Conservation (phyloP, 2,329 filamentous ascomycete species). For the Fusarium euwallaceae region DNA sequence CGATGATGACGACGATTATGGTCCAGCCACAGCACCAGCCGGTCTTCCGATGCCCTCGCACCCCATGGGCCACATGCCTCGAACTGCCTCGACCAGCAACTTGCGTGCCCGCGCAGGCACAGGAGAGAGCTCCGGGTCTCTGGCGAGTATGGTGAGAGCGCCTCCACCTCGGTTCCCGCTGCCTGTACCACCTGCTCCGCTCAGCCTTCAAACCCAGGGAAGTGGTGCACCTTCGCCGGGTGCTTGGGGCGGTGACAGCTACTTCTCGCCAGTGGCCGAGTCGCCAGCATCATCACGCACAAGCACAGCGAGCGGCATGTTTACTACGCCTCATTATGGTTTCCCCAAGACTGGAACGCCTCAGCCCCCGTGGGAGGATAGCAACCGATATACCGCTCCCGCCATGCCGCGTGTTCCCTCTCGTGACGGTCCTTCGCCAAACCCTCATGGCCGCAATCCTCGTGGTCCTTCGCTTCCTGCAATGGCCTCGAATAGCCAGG, state of each 20-base stretch:
- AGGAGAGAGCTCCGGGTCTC: slow-evolving; percentile 73
- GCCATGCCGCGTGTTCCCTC: slow-evolving; percentile 86
- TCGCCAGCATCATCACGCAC: slow-evolving; percentile 82
- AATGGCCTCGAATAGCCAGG: slow-evolving; percentile 70
- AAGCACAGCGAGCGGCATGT: slow-evolving; percentile 81
- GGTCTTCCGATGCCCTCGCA: slow-evolving; percentile 51
- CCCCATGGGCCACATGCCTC: slow-evolving; percentile 46
- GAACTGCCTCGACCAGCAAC: slow-evolving; percentile 76
- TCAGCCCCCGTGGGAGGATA: slow-evolving; percentile 78
- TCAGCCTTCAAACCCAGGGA: slow-evolving; percentile 77
- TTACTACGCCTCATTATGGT: slow-evolving; percentile 66
- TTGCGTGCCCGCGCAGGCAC: slow-evolving; percentile 83
- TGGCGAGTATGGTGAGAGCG: slow-evolving; percentile 68
- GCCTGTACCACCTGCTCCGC: slow-evolving; percentile 65
- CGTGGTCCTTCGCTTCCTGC: slow-evolving; percentile 85
- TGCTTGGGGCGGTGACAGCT: slow-evolving; percentile 79
- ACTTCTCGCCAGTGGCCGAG: slow-evolving; percentile 90
- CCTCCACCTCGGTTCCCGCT: slow-evolving; percentile 81
- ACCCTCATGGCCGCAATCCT: slow-evolving; percentile 74
- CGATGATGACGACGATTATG: slow-evolving; percentile 71
- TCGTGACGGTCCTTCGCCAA: slow-evolving; percentile 77
- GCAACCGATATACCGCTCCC: slow-evolving; percentile 88
- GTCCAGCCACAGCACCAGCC: slow-evolving; percentile 52
- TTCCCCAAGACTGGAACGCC: slow-evolving; percentile 81
- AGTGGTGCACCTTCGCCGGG: slow-evolving; percentile 69